Evolutionary conservation across 768 basidiomycete species (phyloP).

Genomic region (Russula sp.): DNA sequence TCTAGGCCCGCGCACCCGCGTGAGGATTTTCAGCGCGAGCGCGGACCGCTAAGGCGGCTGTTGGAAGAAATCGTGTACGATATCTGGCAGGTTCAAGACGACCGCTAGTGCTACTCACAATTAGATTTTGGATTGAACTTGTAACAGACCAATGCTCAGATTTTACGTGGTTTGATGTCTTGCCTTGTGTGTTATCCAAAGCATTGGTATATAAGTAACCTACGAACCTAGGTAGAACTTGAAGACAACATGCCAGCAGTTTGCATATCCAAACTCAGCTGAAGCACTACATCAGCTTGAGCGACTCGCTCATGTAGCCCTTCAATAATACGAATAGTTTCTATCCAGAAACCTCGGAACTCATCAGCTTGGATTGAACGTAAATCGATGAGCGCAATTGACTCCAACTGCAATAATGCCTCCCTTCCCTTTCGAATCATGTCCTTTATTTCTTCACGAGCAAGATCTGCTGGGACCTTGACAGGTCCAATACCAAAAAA

Average conservation of each 20-base stretch:
- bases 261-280: too few species aligned
- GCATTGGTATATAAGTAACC: too few species aligned
- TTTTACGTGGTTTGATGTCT: too few species aligned
- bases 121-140: too few species aligned
- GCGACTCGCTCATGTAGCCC: neutral
- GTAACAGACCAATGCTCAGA: too few species aligned
- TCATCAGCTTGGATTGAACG: neutral
- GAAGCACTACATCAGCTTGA: neutral
- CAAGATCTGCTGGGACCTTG: neutral
- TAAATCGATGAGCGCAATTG: neutral
- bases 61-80: constrained; percentile 3
- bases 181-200: too few species aligned
- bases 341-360: neutral
- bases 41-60: too few species aligned
- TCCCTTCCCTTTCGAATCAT: neutral
- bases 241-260: too few species aligned
- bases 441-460: neutral
- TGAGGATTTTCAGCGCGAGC: constrained; percentile 12
- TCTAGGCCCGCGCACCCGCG: constrained; percentile 19
- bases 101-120: too few species aligned
- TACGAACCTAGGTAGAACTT: too few species aligned
- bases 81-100: constrained; percentile 10
- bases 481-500: neutral
- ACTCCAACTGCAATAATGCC: neutral
- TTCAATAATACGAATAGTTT: neutral